A percentile compares a stretch with the other conserved stretches of the same genome.
These are phyloP conservation scores for Myxozyma sirexii DNA, from an alignment of 805 yeast species.

Conservation along the genomic window DNA sequence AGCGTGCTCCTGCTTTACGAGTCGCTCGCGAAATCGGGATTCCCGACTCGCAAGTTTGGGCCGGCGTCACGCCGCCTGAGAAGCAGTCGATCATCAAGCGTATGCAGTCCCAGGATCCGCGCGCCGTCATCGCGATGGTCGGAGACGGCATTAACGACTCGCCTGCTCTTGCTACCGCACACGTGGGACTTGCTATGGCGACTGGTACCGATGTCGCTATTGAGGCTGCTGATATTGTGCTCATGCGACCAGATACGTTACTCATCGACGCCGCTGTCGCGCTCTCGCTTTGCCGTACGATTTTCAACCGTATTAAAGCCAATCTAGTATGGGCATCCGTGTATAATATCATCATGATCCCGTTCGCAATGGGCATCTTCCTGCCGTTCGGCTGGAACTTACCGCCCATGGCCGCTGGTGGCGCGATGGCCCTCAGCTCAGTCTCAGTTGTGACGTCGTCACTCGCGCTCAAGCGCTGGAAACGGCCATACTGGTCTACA, in stretches of 20 bases:
- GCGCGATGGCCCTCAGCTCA: constrained; percentile 91
- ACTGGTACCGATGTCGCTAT: constrained; percentile 95
- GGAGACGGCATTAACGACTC: constrained; percentile 99
- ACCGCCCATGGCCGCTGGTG: constrained; percentile 88
- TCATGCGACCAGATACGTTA: constrained; percentile 49
- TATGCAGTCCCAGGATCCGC: constrained; percentile 48
- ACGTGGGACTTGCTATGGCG: constrained; percentile 87
- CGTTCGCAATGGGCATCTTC: constrained; percentile 91
- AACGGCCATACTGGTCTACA: constrained; percentile 35
- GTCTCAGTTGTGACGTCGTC: constrained; percentile 87
- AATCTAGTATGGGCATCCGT: constrained; percentile 85
- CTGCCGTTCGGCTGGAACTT: constrained; percentile 72
- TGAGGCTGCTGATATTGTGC: constrained; percentile 92
- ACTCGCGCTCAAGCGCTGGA: constrained; percentile 65
- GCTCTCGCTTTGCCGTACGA: constrained; percentile 64
- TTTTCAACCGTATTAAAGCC: constrained; percentile 74
- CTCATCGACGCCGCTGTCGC: constrained; percentile 52
- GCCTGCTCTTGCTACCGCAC: constrained; percentile 88
- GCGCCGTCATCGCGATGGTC: constrained; percentile 67
- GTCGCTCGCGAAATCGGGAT: constrained; percentile 74
- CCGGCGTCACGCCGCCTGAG: constrained; percentile 74
- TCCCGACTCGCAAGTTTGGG: constrained; percentile 62
- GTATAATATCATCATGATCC: constrained; percentile 86
- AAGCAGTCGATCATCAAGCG: constrained; percentile 68
- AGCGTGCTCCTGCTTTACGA: constrained; percentile 58